Evolutionary conservation across 2,329 filamentous ascomycete genomes (phyloP), one percentile per base, ranked within the genome.

Genomic region (Diplodia sapinea): DNA sequence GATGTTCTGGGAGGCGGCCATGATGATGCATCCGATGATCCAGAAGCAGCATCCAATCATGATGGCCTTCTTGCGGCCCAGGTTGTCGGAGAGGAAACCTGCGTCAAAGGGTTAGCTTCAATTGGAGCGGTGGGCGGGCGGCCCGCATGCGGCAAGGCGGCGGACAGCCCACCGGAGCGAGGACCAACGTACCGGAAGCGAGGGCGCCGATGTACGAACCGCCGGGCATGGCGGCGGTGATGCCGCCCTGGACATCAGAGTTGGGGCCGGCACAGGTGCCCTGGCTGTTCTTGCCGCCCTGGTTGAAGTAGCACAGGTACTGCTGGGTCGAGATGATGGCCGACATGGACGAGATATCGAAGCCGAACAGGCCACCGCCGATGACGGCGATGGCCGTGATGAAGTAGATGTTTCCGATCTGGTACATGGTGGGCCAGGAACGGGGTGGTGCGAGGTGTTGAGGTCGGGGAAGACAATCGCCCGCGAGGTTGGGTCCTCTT

Each of bases 261-360:
- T 74, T 76, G 4, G 87, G 87, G 40, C 87, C 87, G 17, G 80
- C 82, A 75, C 85, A 88, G 51, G 71, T 65, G 20, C 36, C 77
- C 67, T 43, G 11, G n/a, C 31, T 7, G 9, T 79, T 76, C 9
- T 79, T 79, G 69, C 73, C 75, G 68, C 82, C 78, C 73, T 91
- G 85, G 72, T 87, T 82, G 79, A 93, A 93, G 78, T 91, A 93
- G 73, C 86, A 87, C 72, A 87, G 88, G 77, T 93, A 93, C 56
- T 88, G 85, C 67, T 87, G 78, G 0, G 88, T 91, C 36, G 87
- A 88, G 47, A 93, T 82, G 75, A 82, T 84, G 67, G 74, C 76
- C 7, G 29, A 66, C 72, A 77, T 55, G 63, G 52, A 69, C 62
- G 64, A 50, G 63, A 66, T 66, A 91, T 91, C 90, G 74, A 92